These are phyloP conservation scores for Microstegium vimineum DNA, from an alignment of 176 grass and related monocot species.

Conservation along the genomic window DNA sequence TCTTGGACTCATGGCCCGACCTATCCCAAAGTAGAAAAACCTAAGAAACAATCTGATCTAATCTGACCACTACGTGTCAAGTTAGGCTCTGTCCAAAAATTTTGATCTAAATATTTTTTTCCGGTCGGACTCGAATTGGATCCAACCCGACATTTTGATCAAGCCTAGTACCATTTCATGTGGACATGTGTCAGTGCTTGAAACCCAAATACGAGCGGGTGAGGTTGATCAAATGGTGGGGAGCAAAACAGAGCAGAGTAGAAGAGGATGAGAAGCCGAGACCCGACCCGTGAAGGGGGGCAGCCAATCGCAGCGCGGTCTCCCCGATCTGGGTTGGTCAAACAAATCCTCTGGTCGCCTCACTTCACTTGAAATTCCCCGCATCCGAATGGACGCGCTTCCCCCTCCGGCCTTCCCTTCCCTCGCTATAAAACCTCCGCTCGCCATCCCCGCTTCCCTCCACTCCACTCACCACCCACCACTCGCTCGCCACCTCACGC, in stretches of 20 bases:
- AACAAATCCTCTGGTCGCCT: conserved; percentile 16
- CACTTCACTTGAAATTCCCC: conserved; percentile 27
- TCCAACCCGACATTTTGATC: background rate
- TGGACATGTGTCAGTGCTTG: background rate
- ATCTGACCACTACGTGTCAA: no score
- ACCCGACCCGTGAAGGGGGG: conserved; percentile 10
- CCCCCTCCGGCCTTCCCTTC: background rate
- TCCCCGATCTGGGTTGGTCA: conserved; percentile 9
- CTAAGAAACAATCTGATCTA: no score
- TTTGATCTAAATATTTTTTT: no score
- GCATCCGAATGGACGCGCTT: conserved; percentile 4
- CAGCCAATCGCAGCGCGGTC: conserved; percentile 29
- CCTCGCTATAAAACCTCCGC: conserved; percentile 12
- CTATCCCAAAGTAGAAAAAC: no score
- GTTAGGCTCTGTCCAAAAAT: no score
- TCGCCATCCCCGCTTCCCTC: no score
- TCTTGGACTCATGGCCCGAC: background rate
- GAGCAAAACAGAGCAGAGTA: background rate
- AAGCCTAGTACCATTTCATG: background rate
- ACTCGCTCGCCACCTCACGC: background rate
- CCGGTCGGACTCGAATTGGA: no score
- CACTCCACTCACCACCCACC: background rate
- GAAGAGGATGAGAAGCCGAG: background rate
- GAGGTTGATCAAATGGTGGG: background rate
- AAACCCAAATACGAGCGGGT: background rate